phyloP scores from a whole-genome alignment of 345 rosid species.

The Aethionema arabicum region DNA sequence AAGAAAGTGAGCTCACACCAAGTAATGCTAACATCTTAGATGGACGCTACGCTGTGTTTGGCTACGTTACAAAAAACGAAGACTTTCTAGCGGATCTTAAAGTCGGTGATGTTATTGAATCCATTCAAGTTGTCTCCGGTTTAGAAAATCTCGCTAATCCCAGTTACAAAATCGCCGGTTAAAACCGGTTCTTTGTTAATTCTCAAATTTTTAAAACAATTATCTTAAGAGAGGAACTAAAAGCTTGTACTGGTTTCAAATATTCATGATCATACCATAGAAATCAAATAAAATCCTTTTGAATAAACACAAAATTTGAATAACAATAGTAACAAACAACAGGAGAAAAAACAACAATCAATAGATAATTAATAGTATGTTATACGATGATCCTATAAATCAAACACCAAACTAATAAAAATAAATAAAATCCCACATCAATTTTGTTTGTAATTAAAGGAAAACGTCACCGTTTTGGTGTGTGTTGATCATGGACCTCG shows the following conservation, averaged over 20 bases:
- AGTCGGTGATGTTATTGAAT: constrained; percentile 92
- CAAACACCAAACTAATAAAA: constrained; percentile 16
- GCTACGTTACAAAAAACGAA: constrained; percentile 85
- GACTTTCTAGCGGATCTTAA: constrained; percentile 89
- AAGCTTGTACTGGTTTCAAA: constrained; percentile 1
- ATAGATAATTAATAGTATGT: too few species aligned
- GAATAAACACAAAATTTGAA: too few species aligned
- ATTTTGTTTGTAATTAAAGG: background rate
- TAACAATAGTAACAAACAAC: too few species aligned
- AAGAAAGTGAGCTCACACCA: constrained; percentile 97
- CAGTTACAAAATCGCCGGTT: constrained; percentile 91
- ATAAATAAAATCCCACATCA: constrained; percentile 21
- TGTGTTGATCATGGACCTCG: constrained; percentile 63
- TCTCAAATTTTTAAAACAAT: background rate
- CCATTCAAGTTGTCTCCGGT: constrained; percentile 90
- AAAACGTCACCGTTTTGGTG: background rate
- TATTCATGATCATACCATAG: too few species aligned
- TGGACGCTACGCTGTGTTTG: constrained; percentile 94
- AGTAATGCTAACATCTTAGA: constrained; percentile 96
- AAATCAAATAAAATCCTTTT: too few species aligned
- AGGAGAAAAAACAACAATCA: too few species aligned
- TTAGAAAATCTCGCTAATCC: constrained; percentile 88
- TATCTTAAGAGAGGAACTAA: constrained; percentile 12
- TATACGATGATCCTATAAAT: constrained; percentile 11
- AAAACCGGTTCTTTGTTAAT: constrained; percentile 26